A percentile compares a stretch with the other conserved stretches of the same genome.
Conservation (phyloP, 768 basidiomycete genomes). For the Strobilomyces dryophilus region DNA sequence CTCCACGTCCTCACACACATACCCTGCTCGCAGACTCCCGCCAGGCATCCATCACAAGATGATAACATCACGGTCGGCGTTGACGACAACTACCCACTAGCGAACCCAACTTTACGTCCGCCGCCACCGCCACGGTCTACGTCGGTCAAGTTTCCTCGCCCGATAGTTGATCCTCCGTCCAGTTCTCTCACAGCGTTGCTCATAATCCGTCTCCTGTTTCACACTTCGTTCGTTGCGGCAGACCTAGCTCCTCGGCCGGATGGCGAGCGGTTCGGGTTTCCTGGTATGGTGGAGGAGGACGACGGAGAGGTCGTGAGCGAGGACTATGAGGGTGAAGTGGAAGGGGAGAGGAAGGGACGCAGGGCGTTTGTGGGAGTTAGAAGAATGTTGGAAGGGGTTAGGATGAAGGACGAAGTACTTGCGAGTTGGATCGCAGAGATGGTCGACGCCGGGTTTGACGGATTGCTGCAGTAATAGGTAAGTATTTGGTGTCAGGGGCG, state of each 20-base stretch:
- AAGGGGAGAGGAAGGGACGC: constrained; percentile 69
- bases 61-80: constrained; percentile 69
- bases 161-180: constrained; percentile 62
- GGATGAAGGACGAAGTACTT: constrained; percentile 59
- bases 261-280: constrained; percentile 88
- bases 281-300: constrained; percentile 74
- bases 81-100: constrained; percentile 51
- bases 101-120: constrained; percentile 61
- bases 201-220: constrained; percentile 79
- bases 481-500: neutral
- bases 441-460: constrained; percentile 45
- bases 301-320: constrained; percentile 53
- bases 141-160: constrained; percentile 53
- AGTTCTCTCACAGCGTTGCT: constrained; percentile 77
- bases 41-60: constrained; percentile 66
- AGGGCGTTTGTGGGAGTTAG: constrained; percentile 64
- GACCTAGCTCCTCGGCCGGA: constrained; percentile 68
- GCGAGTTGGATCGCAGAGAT: constrained; percentile 60
- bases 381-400: constrained; percentile 58
- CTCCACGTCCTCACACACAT: constrained; percentile 77
- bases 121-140: constrained; percentile 69
- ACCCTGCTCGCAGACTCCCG: constrained; percentile 49
- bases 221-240: constrained; percentile 66
- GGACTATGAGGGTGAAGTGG: constrained; percentile 43
- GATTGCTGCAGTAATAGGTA: constrained; percentile 22